These are phyloP conservation scores for Amanita polypyramis DNA, from an alignment of 768 basidiomycete species.

Conservation along the genomic window DNA sequence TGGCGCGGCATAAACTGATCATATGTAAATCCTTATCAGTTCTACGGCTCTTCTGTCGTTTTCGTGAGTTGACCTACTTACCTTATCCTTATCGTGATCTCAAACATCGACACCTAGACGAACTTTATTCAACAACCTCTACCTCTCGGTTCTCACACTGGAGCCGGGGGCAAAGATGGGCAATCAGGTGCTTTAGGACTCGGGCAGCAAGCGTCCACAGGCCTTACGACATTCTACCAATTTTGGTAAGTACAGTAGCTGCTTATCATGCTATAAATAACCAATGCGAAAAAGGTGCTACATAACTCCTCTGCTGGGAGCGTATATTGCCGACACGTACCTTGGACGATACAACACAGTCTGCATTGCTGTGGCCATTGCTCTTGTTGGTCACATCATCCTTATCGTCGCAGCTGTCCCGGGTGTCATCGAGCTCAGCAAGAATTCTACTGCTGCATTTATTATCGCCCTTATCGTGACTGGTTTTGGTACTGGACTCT, in stretches of 20 bases:
- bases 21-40: slow-evolving; percentile 16
- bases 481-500: slow-evolving; percentile 48
- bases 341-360: slow-evolving; percentile 72
- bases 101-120: no score
- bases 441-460: slow-evolving; percentile 41
- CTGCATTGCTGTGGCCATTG: slow-evolving; percentile 45
- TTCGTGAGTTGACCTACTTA: slow-evolving; percentile 27
- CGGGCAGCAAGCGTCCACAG: slow-evolving; percentile 65
- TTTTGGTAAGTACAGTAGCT: slow-evolving; percentile 43
- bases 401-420: slow-evolving; percentile 60
- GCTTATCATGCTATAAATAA: neutral
- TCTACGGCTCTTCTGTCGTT: slow-evolving; percentile 38
- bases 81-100: no score
- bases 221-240: slow-evolving; percentile 59
- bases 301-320: slow-evolving; percentile 56
- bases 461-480: slow-evolving; percentile 52
- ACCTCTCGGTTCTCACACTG: slow-evolving; percentile 54
- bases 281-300: slow-evolving; percentile 41
- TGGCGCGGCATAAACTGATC: neutral
- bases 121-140: slow-evolving; percentile 71
- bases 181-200: slow-evolving; percentile 60
- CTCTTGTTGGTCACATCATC: slow-evolving; percentile 54
- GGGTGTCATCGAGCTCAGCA: slow-evolving; percentile 42
- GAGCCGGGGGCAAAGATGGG: slow-evolving; percentile 40
- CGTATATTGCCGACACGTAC: slow-evolving; percentile 63